Percentiles rank a stretch among this genome's conserved stretches.
Evolutionary conservation across 306 rosid genomes (phyloP).

Genomic region (Prunus salicina): DNA sequence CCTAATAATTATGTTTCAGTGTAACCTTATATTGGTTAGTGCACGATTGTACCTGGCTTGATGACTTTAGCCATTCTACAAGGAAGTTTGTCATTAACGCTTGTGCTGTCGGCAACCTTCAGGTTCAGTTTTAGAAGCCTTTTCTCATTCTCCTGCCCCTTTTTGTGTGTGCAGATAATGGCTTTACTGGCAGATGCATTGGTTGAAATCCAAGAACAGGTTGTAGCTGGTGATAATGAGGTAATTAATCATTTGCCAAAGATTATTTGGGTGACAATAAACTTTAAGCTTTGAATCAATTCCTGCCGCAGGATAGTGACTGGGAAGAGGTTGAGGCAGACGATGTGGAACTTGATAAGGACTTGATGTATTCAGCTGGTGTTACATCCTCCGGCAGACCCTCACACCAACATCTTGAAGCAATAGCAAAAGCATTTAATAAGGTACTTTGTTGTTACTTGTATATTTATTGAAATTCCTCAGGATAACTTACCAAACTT

Average conservation of each 20-base stretch:
- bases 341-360: constrained; percentile 44
- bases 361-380: constrained; percentile 48
- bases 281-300: constrained; percentile 4
- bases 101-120: not conserved
- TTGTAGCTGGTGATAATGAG: constrained; percentile 64
- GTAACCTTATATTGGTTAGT: not conserved
- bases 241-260: constrained; percentile 26
- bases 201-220: constrained; percentile 85
- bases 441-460: constrained; percentile 48
- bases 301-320: constrained; percentile 70
- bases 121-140: not conserved
- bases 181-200: constrained; percentile 80
- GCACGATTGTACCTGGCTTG: not conserved
- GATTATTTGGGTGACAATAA: not conserved
- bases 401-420: constrained; percentile 72
- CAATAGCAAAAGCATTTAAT: constrained; percentile 71
- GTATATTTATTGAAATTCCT: not conserved
- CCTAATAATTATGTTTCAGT: not conserved
- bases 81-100: not conserved
- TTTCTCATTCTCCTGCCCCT: not conserved
- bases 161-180: constrained; percentile 58
- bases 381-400: constrained; percentile 53
- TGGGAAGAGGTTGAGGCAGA: constrained; percentile 84
- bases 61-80: not conserved
- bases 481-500: constrained; percentile 27